phyloP scores from a whole-genome alignment of 352 stramenopile species.

The Phytopythium cucurbitacearum region DNA sequence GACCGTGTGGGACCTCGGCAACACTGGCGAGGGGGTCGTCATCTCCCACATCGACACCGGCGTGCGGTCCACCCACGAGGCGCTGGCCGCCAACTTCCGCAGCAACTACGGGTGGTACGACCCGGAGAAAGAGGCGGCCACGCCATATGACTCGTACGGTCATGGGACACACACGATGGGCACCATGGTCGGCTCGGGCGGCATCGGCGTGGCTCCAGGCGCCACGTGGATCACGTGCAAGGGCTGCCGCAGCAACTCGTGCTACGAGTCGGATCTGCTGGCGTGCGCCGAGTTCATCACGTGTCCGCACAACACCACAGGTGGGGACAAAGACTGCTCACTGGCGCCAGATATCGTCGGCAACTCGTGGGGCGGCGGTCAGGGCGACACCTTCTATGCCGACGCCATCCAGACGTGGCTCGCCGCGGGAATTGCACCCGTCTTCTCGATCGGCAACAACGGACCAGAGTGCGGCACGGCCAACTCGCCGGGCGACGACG shows the following conservation, averaged over 20 bases:
- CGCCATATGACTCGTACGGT: slow-evolving; percentile 14
- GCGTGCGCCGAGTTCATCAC: slow-evolving; percentile 7
- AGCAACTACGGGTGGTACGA: slow-evolving; percentile 15
- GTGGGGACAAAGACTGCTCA: slow-evolving; percentile 5
- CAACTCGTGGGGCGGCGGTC: slow-evolving; percentile 11
- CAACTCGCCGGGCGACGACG: slow-evolving; percentile 8
- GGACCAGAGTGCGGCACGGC: slow-evolving; percentile 11
- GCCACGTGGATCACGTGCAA: slow-evolving; percentile 14
- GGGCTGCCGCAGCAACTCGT: slow-evolving; percentile 6
- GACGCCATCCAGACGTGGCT: slow-evolving; percentile 13
- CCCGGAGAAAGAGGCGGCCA: slow-evolving; percentile 9
- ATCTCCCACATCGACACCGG: slow-evolving; percentile 17
- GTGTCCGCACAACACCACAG: slow-evolving; percentile 2
- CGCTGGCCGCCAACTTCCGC: slow-evolving; percentile 15
- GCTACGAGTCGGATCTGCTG: slow-evolving; percentile 4
- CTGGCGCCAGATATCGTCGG: slow-evolving; percentile 11
- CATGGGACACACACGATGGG: slow-evolving; percentile 17
- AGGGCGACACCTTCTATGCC: slow-evolving; percentile 11
- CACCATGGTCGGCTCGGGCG: slow-evolving; percentile 9
- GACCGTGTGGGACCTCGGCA: slow-evolving; percentile 5
- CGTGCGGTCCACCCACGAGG: slow-evolving; percentile 12
- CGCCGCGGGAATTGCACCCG: slow-evolving; percentile 18
- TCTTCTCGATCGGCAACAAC: slow-evolving; percentile 17
- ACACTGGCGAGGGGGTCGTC: slow-evolving; percentile 11
- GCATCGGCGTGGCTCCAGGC: slow-evolving; percentile 14